Conservation (phyloP, 768 basidiomycete species). For the Psilocybe subaeruginosa region DNA sequence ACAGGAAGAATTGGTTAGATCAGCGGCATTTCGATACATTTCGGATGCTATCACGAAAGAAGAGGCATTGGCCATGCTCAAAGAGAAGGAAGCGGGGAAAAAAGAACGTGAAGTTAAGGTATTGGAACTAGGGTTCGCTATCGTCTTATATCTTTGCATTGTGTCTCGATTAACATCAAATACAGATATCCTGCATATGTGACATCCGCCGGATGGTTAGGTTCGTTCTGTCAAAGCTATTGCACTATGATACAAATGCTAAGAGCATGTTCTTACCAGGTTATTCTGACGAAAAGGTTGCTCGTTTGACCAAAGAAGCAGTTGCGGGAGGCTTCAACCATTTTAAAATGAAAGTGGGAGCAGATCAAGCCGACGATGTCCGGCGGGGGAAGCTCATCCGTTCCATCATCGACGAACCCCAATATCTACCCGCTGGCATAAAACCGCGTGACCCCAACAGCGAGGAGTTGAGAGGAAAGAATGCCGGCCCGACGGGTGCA, state of each 20-base stretch:
- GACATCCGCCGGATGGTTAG: conserved; percentile 92
- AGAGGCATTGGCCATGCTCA: conserved; percentile 85
- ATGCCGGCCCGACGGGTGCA: conserved; percentile 91
- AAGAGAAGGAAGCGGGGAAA: conserved; percentile 76
- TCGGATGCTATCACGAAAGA: conserved; percentile 91
- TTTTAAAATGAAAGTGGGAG: conserved; percentile 99
- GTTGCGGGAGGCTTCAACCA: conserved; percentile 91
- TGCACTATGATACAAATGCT: background rate
- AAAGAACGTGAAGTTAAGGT: conserved; percentile 79
- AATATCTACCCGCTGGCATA: conserved; percentile 66
- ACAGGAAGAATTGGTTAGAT: conserved; percentile 77
- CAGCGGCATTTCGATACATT: conserved; percentile 87
- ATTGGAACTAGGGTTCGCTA: conserved; percentile 59
- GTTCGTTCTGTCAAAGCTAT: conserved; percentile 31
- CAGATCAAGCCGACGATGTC: conserved; percentile 78
- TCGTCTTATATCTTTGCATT: background rate
- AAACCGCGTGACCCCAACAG: conserved; percentile 62
- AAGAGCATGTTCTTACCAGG: conserved; percentile 39
- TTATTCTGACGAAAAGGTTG: conserved; percentile 92
- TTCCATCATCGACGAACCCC: conserved; percentile 93
- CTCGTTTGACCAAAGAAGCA: conserved; percentile 83
- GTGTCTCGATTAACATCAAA: background rate
- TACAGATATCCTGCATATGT: conserved; percentile 90
- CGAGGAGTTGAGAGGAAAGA: conserved; percentile 78
- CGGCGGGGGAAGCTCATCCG: conserved; percentile 89